Evolutionary conservation across 2,329 filamentous ascomycete genomes (phyloP).

Genomic region (Colletotrichum godetiae): DNA sequence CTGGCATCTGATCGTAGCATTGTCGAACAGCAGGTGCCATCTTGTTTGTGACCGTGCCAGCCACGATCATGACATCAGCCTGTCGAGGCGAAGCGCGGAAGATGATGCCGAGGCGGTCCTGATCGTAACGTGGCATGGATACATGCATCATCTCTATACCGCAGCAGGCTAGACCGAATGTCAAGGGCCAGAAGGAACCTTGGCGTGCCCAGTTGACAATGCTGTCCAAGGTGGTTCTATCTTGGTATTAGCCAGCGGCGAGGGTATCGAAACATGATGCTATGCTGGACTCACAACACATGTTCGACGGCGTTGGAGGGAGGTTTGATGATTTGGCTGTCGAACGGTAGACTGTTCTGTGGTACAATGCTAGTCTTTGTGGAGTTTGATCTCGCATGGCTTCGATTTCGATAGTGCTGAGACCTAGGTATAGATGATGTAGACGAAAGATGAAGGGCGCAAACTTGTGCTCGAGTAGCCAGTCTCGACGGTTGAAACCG

Average conservation of each 20-base stretch:
- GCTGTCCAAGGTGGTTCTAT: slow-evolving; percentile 64
- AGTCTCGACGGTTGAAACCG: not conserved
- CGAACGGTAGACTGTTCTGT: not conserved
- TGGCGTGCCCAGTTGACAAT: slow-evolving; percentile 69
- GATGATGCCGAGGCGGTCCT: slow-evolving; percentile 73
- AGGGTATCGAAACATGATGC: not conserved
- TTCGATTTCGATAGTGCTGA: not conserved
- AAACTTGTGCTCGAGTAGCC: not conserved
- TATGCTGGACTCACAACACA: slow-evolving; percentile 30
- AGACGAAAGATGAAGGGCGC: not conserved
- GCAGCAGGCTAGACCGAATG: slow-evolving; percentile 72
- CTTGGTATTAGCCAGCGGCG: not conserved
- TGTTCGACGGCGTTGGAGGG: slow-evolving; percentile 34
- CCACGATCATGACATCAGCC: slow-evolving; percentile 74
- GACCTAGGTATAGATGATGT: not conserved
- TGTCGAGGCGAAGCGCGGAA: slow-evolving; percentile 75
- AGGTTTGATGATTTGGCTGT: not conserved
- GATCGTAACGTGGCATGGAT: slow-evolving; percentile 71
- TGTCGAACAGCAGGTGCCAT: slow-evolving; percentile 74
- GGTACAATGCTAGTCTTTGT: not conserved
- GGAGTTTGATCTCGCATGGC: not conserved
- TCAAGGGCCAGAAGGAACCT: slow-evolving; percentile 70
- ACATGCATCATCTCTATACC: slow-evolving; percentile 74
- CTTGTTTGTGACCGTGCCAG: slow-evolving; percentile 75
- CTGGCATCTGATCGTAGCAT: slow-evolving; percentile 76